A percentile compares a stretch with the other conserved stretches of the same genome.
phyloP scores from a whole-genome alignment of 805 yeast species.

The Teunomyces kruisii region DNA sequence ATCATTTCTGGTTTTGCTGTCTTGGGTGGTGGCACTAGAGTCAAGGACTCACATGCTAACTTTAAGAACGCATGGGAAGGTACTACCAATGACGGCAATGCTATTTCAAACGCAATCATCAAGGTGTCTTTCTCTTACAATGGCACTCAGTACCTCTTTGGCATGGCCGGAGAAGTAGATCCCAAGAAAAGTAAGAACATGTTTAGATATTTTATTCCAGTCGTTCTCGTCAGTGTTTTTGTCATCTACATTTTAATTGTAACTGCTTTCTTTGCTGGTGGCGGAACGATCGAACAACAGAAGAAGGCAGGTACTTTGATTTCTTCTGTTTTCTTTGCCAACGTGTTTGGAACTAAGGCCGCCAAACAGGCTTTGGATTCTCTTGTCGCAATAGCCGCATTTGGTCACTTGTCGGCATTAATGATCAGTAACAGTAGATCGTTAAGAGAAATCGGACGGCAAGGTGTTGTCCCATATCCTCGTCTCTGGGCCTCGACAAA shows the following conservation, averaged over 20 bases:
- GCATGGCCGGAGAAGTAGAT: slow-evolving; percentile 30
- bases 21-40: slow-evolving; percentile 34
- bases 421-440: slow-evolving; percentile 29
- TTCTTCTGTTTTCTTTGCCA: slow-evolving; percentile 28
- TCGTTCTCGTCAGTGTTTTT: slow-evolving; percentile 28
- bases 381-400: slow-evolving; percentile 31
- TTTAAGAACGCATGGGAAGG: slow-evolving; percentile 40
- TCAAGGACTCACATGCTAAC: slow-evolving; percentile 29
- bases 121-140: slow-evolving; percentile 44
- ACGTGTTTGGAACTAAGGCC: slow-evolving; percentile 28
- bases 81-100: slow-evolving; percentile 41
- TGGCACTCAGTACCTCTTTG: slow-evolving; percentile 41
- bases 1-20: slow-evolving; percentile 35
- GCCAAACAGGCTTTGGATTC: slow-evolving; percentile 23
- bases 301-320: slow-evolving; percentile 29
- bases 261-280: slow-evolving; percentile 34
- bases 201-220: slow-evolving; percentile 28
- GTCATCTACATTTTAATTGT: slow-evolving; percentile 29
- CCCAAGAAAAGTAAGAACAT: slow-evolving; percentile 26
- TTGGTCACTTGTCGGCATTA: slow-evolving; percentile 29
- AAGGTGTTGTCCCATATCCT: slow-evolving; percentile 31
- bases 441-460: slow-evolving; percentile 33
- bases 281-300: slow-evolving; percentile 15
- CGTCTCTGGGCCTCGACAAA: slow-evolving; percentile 28
- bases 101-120: slow-evolving; percentile 44